Base-by-base conservation (phyloP, 2,329 filamentous ascomycete species). In the Tolypocladium guangdongense region DNA sequence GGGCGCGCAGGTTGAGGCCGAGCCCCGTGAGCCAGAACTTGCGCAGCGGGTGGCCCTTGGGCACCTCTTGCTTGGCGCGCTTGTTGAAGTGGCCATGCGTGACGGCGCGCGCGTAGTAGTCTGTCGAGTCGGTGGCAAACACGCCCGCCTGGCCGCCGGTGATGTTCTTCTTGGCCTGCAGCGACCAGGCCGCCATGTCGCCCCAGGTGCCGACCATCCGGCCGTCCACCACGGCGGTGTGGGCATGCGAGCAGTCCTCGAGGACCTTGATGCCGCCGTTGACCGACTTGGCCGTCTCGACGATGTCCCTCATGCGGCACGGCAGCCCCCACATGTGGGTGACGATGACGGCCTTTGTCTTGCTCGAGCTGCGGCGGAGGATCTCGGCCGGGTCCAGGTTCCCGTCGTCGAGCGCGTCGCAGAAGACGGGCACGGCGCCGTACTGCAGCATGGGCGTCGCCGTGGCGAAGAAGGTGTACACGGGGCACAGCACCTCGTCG, bases 281-380 rank as follows among this genome's bases (percentile, higher is more conserved):
- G 11, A 43, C 50, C 38, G 38, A 41, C 14, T 32, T 20, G 6
- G 48, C 48, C 32, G 46, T 46, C 8, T 43, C 46, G 8, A 52
- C 20, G 24, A 55, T 52, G 6, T 43, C 37, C 7, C 30, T 38
- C 54, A 55, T 55, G 36, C 32, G 22, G 38, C 54, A 55, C 7
- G 54, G 54, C 11, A 52, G 45, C 2, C 54, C 54, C 54, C 54
- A 55, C 47, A 55, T 52, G 47, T 55, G 54, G 7, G 54, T 55
- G 38, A 55, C 50, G 6, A 55, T 48, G 46, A 55, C 48, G 22
- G 54, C 54, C 38, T 37, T 50, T 27, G 54, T 55, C 24, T 41
- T 46, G 10, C 50, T 16, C 0, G 49, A 52, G n/a, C 18, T 24
- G 4, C 43, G 41, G n/a, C 18, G n/a, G 6, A 35, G 20, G 12